Evolutionary conservation across 2,329 filamentous ascomycete genomes (phyloP).

Genomic region (Herpomyces periplanetae): DNA sequence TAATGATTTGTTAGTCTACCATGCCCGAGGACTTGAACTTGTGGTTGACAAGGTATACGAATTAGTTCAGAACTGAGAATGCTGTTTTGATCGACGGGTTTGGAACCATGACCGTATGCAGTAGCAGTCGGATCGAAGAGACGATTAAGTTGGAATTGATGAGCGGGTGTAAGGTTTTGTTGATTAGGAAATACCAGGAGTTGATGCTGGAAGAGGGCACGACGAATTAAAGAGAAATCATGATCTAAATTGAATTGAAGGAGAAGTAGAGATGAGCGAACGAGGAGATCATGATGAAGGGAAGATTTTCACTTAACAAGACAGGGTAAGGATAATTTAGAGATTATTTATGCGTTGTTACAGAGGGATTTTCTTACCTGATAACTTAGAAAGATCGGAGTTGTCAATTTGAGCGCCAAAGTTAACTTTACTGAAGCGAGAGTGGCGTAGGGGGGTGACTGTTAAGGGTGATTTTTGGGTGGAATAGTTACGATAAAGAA

Average conservation of each 20-base stretch:
- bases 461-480: too few species aligned
- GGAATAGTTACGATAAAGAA: too few species aligned
- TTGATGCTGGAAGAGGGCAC: slow-evolving; percentile 24
- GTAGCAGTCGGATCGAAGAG: slow-evolving; percentile 25
- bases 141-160: slow-evolving; percentile 31
- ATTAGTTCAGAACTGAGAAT: slow-evolving; percentile 42
- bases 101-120: slow-evolving; percentile 36
- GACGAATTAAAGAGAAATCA: slow-evolving; percentile 20
- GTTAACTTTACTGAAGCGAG: too few species aligned
- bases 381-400: too few species aligned
- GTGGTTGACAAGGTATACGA: slow-evolving; percentile 37
- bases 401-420: too few species aligned
- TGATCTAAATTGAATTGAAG: slow-evolving; percentile 11
- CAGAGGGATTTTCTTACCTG: too few species aligned
- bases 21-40: slow-evolving; percentile 44
- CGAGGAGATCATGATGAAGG: too few species aligned
- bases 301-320: too few species aligned
- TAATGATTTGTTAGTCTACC: slow-evolving; percentile 27
- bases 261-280: too few species aligned
- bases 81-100: slow-evolving; percentile 20
- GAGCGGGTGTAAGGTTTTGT: slow-evolving; percentile 18
- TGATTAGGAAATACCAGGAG: slow-evolving; percentile 32
- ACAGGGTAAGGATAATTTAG: too few species aligned
- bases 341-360: too few species aligned
- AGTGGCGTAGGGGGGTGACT: too few species aligned